Conservation (phyloP, 2,329 filamentous ascomycete species). For the Claviceps sp. region DNA sequence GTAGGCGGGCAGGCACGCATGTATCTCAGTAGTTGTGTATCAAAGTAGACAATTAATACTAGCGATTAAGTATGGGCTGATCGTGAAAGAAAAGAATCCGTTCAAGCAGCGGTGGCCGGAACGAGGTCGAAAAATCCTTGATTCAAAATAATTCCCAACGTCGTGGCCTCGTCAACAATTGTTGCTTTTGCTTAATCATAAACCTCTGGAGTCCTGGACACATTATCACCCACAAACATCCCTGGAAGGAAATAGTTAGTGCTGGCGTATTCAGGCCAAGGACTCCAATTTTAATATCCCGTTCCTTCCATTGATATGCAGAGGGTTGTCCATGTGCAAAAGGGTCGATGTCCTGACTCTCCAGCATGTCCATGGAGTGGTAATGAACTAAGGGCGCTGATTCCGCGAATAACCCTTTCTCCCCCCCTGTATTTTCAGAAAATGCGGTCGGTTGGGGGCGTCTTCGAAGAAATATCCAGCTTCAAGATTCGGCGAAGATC, state of each 20-base stretch:
- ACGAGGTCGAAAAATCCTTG: conserved; percentile 10
- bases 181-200: not conserved
- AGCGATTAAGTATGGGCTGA: not conserved
- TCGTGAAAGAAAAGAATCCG: not conserved
- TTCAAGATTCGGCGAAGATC: conserved; percentile 41
- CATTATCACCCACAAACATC: not conserved
- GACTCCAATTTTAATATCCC: not conserved
- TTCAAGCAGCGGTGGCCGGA: not conserved
- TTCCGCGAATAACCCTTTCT: not conserved
- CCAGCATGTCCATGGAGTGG: not conserved
- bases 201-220: conserved; percentile 4
- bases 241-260: not conserved
- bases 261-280: not conserved
- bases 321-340: not conserved
- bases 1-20: not conserved
- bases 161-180: conserved; percentile 2
- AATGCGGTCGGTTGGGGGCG: conserved; percentile 9
- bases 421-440: not conserved
- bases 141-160: conserved; percentile 11
- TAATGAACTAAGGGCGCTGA: not conserved
- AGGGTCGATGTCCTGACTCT: not conserved
- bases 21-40: not conserved
- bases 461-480: conserved; percentile 18
- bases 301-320: not conserved
- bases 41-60: not conserved